Percentiles rank a stretch among this genome's conserved stretches.
Evolutionary conservation across 73 alveolate species (phyloP).

Genomic region (Effrenium voratum): DNA sequence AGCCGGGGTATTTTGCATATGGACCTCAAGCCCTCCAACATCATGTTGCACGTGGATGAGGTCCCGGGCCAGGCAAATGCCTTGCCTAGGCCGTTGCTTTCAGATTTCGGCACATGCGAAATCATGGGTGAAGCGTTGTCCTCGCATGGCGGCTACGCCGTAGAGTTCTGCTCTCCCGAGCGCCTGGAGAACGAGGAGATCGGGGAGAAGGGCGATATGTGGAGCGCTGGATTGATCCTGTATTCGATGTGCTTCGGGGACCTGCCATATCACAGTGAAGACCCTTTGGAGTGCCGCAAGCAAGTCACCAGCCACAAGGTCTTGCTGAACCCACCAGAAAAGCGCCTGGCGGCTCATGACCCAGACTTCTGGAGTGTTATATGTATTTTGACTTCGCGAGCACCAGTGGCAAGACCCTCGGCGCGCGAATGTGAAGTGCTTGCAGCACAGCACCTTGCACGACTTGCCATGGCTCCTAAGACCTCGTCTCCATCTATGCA

Average conservation of each 20-base stretch:
- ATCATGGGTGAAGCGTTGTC: slow-evolving; percentile 35
- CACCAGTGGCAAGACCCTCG: slow-evolving; percentile 45
- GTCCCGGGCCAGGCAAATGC: slow-evolving; percentile 11
- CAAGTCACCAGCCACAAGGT: slow-evolving; percentile 77
- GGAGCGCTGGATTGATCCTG: slow-evolving; percentile 79
- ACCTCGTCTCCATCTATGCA: slow-evolving; percentile 44
- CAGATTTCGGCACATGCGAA: slow-evolving; percentile 75
- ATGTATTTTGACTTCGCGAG: slow-evolving; percentile 54
- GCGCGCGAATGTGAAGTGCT: slow-evolving; percentile 59
- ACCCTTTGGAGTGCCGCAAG: slow-evolving; percentile 65
- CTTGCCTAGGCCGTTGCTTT: slow-evolving; percentile 55
- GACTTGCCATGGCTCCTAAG: slow-evolving; percentile 16
- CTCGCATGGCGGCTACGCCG: slow-evolving; percentile 72
- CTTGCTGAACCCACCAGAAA: too few relatives aligned
- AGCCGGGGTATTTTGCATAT: slow-evolving; percentile 72
- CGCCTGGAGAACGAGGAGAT: slow-evolving; percentile 37
- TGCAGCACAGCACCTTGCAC: slow-evolving; percentile 66
- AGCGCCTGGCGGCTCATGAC: neutral
- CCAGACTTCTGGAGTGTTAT: neutral
- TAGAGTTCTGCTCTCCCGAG: slow-evolving; percentile 66
- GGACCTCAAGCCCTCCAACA: slow-evolving; percentile 74
- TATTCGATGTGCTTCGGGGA: slow-evolving; percentile 74
- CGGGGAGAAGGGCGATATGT: slow-evolving; percentile 74
- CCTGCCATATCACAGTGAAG: slow-evolving; percentile 73
- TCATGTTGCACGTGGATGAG: slow-evolving; percentile 82